Evolutionary conservation across 306 rosid genomes (phyloP).

Genomic region (Spatholobus suberectus): DNA sequence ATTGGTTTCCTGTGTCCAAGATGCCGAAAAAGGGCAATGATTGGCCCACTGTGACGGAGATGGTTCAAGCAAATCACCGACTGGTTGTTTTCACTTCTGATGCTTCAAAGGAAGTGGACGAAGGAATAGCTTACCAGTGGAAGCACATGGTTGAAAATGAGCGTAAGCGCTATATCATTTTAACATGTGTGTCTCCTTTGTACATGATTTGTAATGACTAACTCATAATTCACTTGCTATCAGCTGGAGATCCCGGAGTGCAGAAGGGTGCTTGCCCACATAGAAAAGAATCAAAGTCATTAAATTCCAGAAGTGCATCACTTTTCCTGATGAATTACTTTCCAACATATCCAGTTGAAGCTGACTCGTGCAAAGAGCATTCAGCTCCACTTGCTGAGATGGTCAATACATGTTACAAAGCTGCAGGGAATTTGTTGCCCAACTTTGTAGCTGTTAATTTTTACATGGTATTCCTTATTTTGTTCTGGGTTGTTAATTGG

Average conservation of each 20-base stretch:
- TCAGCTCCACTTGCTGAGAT: slow-evolving; percentile 87
- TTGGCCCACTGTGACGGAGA: slow-evolving; percentile 89
- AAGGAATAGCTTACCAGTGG: slow-evolving; percentile 98
- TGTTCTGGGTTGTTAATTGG: neutral
- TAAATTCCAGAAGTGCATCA: slow-evolving; percentile 70
- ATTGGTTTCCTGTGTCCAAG: slow-evolving; percentile 90
- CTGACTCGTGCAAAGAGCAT: slow-evolving; percentile 97
- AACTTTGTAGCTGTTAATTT: slow-evolving; percentile 93
- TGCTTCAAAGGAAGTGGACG: slow-evolving; percentile 87
- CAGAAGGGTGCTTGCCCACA: slow-evolving; percentile 77
- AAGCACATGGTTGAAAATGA: slow-evolving; percentile 94
- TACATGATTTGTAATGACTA: slow-evolving; percentile 24
- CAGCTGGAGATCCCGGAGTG: slow-evolving; percentile 99
- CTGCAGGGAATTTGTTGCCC: slow-evolving; percentile 83
- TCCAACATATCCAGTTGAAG: slow-evolving; percentile 90
- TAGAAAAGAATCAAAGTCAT: slow-evolving; percentile 86
- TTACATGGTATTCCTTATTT: slow-evolving; percentile 78
- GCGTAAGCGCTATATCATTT: slow-evolving; percentile 55
- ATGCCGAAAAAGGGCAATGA: slow-evolving; percentile 91
- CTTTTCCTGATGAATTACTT: slow-evolving; percentile 91
- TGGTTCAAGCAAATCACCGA: slow-evolving; percentile 82
- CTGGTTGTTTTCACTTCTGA: slow-evolving; percentile 92
- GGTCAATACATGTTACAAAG: slow-evolving; percentile 87
- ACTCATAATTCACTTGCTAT: slow-evolving; percentile 39
- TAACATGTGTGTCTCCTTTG: neutral